These are phyloP conservation scores for Candida endomychidarum DNA, from an alignment of 805 yeast species.

Conservation along the genomic window DNA sequence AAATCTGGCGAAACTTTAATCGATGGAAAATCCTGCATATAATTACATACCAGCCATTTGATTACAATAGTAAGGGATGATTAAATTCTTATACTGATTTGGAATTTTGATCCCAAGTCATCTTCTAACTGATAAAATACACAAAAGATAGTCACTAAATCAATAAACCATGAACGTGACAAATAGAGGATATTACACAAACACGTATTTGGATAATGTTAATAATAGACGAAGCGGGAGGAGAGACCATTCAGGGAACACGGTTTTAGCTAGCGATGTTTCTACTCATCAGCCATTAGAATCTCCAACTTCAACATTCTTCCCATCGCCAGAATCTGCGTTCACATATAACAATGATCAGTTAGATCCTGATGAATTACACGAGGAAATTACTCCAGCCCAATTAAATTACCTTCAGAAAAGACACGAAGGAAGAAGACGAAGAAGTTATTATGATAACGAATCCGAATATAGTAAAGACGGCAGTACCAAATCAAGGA, in stretches of 20 bases:
- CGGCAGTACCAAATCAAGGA: neutral
- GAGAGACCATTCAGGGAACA: no score
- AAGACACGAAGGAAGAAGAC: constrained; percentile 9
- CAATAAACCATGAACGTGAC: constrained; percentile 36
- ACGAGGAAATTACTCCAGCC: constrained; percentile 40
- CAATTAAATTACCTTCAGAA: constrained; percentile 28
- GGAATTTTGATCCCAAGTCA: neutral
- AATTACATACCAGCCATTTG: constrained; percentile 8
- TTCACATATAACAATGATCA: constrained; percentile 9
- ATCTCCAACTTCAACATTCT: neutral
- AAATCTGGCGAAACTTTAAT: no score
- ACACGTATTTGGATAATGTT: constrained; percentile 31
- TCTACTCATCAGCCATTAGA: neutral
- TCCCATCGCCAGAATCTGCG: constrained; percentile 11
- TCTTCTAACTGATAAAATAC: neutral
- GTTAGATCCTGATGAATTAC: constrained; percentile 28
- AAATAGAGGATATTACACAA: constrained; percentile 40
- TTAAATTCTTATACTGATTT: neutral
- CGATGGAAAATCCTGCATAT: constrained; percentile 1
- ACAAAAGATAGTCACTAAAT: neutral
- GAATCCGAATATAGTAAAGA: neutral
- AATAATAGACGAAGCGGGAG: constrained; percentile 9
- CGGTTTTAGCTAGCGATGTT: no score
- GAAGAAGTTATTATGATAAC: constrained; percentile 10
- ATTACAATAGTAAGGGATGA: constrained; percentile 3